Evolutionary conservation across 1,139 yeast species (phyloP), one percentile per base, ranked within the genome.

Genomic region (Barnettozyma hawaiiensis): DNA sequence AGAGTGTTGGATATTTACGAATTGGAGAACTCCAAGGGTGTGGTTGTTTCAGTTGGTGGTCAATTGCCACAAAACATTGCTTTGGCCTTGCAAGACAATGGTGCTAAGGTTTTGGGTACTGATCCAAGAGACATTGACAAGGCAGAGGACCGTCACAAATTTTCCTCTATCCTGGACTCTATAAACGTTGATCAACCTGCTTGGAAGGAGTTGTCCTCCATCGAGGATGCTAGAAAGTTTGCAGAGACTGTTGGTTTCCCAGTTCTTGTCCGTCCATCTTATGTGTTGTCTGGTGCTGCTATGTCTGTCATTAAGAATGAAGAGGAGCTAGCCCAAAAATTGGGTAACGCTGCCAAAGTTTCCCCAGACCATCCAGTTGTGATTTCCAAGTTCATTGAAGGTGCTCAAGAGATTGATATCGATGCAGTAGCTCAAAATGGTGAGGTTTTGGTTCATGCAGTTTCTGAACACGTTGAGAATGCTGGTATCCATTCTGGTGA

Each of bases 401-500:
- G 95, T 47, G 97, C 98, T 26, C 82, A 89, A 69, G 98, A 92
- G 69, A 90, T 92, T 61, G 98, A 92, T 65, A 85, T 92, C 55
- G 98, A 92, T 69, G 97, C 87, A 48, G 98, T 92, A 60, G 97
- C 98, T 31, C 69, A 76, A 58, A 74, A 87, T 44, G 98, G 98
- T 59, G 68, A 81, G 58, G 86, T 92, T 42, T 68, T 92, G 51
- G 92, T 92, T 44, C 98, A 92, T 66, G 98, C 96, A 46, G 86
- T 92, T 46, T 87, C 97, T 48, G 98, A 92, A 69, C 98, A 92
- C 65, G 95, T 90, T 57, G 98, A 92, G 71, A 89, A 92, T 60
- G 98, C 98, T 18, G 98, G 98, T 72, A 89, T 92, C 43, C 98
- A 92, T 69, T 89, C 97, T 37, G 98, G 98, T 66, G 98, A 92